Evolutionary conservation across 2,329 filamentous ascomycete genomes (phyloP), one percentile per base, ranked within the genome.

Genomic region (Raffaelea ambrosiae): DNA sequence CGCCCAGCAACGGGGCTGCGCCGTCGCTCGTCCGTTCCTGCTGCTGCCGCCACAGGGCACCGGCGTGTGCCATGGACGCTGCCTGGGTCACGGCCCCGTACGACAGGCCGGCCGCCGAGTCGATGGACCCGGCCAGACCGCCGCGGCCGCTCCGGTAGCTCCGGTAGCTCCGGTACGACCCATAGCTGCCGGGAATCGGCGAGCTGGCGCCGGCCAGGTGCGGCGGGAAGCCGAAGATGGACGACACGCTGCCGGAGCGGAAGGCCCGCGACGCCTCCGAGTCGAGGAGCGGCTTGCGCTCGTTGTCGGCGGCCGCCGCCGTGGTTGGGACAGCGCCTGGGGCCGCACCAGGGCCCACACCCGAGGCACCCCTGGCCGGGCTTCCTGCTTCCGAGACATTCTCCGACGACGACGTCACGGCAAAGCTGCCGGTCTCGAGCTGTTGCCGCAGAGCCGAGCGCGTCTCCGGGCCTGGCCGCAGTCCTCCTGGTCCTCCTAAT

Each of bases 91-190:
- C 46, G 39, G 53, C 47, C 2, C 44, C 48, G 23, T 52, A 53
- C 23, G 48, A 44, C 20, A 52, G 31, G 16, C 47, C 38, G 3
- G 48, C 52, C 7, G 59, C 65, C 52, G 63, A 70, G 14, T 65
- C 65, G 19, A 80, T 58, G 1, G 79, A 78, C 21, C 77, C 77
- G 55, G 83, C 82, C n/a, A n/a, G n/a, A 45, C 72, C 70, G 22
- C 20, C 41, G n/a, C n/a, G n/a, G n/a, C n/a, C n/a, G 40, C 14
- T 16, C 33, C 29, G 29, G 39, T 22, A 19, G 31, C 22, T 20
- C 36, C 47, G 4, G 52, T 67, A 71, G 2, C 76, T 79, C 19
- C 74, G 72, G 66, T 88, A 88, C 59, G 84, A 90, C 18, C 50
- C 48, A 26, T 46, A 55, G 50, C 51, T 53, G 46, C 54, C 51